Evolutionary conservation across 1,284 basidiomycete genomes (phyloP), one percentile per base, ranked within the genome.

Genomic region (Malassezia globosa): DNA sequence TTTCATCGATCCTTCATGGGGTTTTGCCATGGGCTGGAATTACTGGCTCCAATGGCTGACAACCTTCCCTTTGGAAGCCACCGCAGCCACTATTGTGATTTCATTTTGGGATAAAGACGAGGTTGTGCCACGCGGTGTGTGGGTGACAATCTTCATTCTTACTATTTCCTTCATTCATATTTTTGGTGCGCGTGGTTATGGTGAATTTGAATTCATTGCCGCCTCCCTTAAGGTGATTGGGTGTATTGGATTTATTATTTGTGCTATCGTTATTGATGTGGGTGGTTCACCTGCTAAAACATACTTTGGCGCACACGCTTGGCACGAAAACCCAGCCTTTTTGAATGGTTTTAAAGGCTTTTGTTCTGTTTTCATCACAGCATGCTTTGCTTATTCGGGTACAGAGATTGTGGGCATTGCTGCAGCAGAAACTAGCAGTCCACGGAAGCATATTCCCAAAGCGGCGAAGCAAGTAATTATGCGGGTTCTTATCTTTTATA

Each of bases 361-460:
- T 37, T 56, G 42, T 38, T 59, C 48, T 27, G 48, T 61, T 34
- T 63, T 63, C 42, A 56, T 55, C 21, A 55, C 57, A 1, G 61
- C 61, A 19, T 54, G 57, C 16, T 62, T 63, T 40, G 56, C 55
- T 27, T 63, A 61, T 37, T 40, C 54, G 18, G 57, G 69, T 26
- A 69, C 56, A 5, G 50, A 63, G 48, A 53, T 87, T 80, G 29
- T 84, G 78, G 81, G 81, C 82, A 50, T 79, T 75, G 51, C 80
- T 75, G 63, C 77, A 76, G 55, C 84, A 80, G 45, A 82, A 76
- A 75, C 75, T 2, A 67, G 69, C 43, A 73, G 76, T 64, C 74
- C 75, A 10, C 59, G 74, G 46, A 72, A 69, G 56, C 66, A 70
- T 22, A 63, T 77, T 42, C 75, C 75, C 5, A 63, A 61, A 22